A percentile compares a stretch with the other conserved stretches of the same genome.
Conservation (phyloP, 2,329 filamentous ascomycete genomes). For the Aspergillus amoenus region DNA sequence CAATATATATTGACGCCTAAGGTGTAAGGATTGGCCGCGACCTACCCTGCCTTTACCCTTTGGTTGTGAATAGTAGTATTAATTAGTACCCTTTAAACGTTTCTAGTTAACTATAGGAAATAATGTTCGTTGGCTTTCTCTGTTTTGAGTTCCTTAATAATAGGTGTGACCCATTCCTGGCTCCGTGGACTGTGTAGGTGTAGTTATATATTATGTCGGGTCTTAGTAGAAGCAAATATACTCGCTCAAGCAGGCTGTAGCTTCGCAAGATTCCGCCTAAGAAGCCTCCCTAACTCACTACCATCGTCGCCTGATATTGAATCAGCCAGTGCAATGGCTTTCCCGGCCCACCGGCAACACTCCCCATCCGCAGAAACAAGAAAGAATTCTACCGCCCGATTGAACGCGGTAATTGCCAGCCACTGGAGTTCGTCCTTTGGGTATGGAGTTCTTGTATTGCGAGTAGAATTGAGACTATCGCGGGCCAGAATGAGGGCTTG, state of each 20-base stretch:
- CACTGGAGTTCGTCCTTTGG: constrained; percentile 58
- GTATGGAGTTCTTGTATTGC: constrained; percentile 32
- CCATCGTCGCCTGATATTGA: constrained; percentile 20
- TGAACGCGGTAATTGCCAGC: constrained; percentile 56
- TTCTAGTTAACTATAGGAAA: no score
- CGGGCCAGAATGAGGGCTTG: constrained; percentile 29
- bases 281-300: constrained; percentile 23
- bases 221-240: no score
- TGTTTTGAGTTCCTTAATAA: no score
- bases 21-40: no score
- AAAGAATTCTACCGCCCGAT: constrained; percentile 56
- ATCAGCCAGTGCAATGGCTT: constrained; percentile 35
- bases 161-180: no score
- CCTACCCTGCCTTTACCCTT: no score
- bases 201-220: no score
- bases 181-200: no score
- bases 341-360: constrained; percentile 38
- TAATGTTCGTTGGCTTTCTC: no score
- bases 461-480: background rate
- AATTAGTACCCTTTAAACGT: no score
- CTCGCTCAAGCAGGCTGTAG: constrained; percentile 10
- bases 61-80: no score
- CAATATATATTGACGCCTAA: no score
- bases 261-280: constrained; percentile 30
- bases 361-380: constrained; percentile 28